A percentile compares a stretch with the other conserved stretches of the same genome.
These are phyloP conservation scores for Capsicum baccatum DNA, from an alignment of 257 asterid species.

Conservation along the genomic window DNA sequence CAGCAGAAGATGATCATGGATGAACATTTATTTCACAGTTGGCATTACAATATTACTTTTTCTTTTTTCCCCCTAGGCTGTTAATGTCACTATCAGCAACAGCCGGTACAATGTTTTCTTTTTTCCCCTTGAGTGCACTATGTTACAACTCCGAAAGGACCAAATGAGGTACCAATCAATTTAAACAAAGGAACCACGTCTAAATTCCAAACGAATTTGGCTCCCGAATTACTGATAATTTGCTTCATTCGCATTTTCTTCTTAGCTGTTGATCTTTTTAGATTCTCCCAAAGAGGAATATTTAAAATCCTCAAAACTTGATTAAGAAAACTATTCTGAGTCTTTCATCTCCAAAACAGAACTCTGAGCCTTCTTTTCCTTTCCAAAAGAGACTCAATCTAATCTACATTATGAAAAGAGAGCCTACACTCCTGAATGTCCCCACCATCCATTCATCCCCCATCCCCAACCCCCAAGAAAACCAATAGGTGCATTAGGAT, in stretches of 20 bases:
- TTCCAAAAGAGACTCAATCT: no score
- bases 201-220: neutral
- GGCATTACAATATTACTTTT: no score
- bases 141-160: neutral
- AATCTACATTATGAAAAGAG: no score
- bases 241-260: no score
- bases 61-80: neutral
- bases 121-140: neutral
- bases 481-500: neutral
- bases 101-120: neutral
- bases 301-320: neutral
- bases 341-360: no score
- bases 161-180: neutral
- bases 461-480: neutral
- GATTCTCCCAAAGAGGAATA: neutral
- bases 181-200: neutral
- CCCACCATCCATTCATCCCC: neutral
- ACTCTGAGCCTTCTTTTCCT: no score
- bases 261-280: neutral
- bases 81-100: no score
- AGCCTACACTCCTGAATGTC: neutral
- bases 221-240: neutral
- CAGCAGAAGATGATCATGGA: neutral
- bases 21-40: neutral
- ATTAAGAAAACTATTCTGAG: no score